phyloP scores from a whole-genome alignment of 164 flowering plant genomes.

The Santalum album region DNA sequence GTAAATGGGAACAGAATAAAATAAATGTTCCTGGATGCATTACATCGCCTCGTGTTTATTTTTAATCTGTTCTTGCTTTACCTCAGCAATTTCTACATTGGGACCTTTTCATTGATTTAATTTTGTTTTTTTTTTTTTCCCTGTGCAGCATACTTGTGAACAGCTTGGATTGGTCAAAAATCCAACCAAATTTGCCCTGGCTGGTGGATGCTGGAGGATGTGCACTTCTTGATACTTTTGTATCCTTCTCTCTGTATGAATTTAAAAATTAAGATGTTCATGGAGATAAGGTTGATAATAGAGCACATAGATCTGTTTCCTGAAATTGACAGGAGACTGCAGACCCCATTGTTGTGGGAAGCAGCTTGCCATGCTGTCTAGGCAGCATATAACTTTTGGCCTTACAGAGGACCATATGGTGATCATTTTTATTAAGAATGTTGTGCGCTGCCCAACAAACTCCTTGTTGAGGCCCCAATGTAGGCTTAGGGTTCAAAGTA shows the following conservation, averaged over 20 bases:
- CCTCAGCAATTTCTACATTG: too few species aligned
- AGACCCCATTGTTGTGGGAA: not conserved
- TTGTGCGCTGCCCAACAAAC: too few species aligned
- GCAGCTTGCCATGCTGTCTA: too few species aligned
- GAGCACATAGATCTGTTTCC: not conserved
- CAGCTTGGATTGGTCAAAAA: constrained; percentile 2
- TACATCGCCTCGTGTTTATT: too few species aligned
- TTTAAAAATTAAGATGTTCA: not conserved
- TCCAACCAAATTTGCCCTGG: constrained; percentile 3
- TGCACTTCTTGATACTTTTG: constrained; percentile 2
- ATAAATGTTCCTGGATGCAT: too few species aligned
- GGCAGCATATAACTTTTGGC: not conserved
- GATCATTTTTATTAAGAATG: too few species aligned
- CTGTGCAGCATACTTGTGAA: not conserved
- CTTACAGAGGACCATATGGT: not conserved
- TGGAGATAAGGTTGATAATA: not conserved
- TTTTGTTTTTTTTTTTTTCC: not conserved
- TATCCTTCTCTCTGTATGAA: not conserved
- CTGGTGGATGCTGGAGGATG: constrained; percentile 1
- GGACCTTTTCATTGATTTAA: not conserved
- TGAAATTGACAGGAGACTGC: too few species aligned
- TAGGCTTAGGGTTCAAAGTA: not conserved
- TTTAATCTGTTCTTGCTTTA: too few species aligned
- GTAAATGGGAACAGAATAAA: too few species aligned
- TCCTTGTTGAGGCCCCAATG: too few species aligned